A percentile compares a stretch with the other conserved stretches of the same genome.
Conservation (phyloP, 73 alveolate species). For the Diophrys appendiculata region DNA sequence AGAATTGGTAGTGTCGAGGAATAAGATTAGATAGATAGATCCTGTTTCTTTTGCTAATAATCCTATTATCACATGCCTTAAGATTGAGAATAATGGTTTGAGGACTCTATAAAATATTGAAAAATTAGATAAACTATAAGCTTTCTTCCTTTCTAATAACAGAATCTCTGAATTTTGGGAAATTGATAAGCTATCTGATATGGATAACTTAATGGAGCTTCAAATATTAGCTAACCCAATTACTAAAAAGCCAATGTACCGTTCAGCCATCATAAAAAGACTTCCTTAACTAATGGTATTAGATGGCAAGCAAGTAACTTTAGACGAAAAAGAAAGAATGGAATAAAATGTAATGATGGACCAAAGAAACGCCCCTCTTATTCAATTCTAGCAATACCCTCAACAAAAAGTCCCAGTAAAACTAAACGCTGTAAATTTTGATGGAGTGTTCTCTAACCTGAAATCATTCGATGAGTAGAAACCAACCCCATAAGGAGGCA, state of each 20-base stretch:
- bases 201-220: constrained; percentile 66
- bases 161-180: constrained; percentile 82
- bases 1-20: constrained; percentile 76
- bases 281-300: constrained; percentile 64
- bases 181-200: constrained; percentile 65
- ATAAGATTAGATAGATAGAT: constrained; percentile 70
- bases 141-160: constrained; percentile 60
- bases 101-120: constrained; percentile 64
- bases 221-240: constrained; percentile 70
- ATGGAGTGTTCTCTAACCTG: constrained; percentile 59
- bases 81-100: constrained; percentile 77
- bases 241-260: constrained; percentile 73
- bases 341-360: constrained; percentile 54
- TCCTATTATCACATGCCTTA: constrained; percentile 55
- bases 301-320: constrained; percentile 63
- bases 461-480: constrained; percentile 27
- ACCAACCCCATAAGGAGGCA: too few species aligned
- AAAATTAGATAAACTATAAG: constrained; percentile 65
- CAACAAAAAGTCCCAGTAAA: constrained; percentile 61
- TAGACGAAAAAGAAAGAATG: constrained; percentile 73
- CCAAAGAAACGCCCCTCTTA: constrained; percentile 57
- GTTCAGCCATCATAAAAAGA: constrained; percentile 66
- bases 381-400: constrained; percentile 57
- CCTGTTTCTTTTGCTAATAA: constrained; percentile 52
- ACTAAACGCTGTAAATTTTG: constrained; percentile 64